Evolutionary conservation across 495 filamentous ascomycete genomes (phyloP), one percentile per base, ranked within the genome.

Genomic region (Achaetomiella virescens): DNA sequence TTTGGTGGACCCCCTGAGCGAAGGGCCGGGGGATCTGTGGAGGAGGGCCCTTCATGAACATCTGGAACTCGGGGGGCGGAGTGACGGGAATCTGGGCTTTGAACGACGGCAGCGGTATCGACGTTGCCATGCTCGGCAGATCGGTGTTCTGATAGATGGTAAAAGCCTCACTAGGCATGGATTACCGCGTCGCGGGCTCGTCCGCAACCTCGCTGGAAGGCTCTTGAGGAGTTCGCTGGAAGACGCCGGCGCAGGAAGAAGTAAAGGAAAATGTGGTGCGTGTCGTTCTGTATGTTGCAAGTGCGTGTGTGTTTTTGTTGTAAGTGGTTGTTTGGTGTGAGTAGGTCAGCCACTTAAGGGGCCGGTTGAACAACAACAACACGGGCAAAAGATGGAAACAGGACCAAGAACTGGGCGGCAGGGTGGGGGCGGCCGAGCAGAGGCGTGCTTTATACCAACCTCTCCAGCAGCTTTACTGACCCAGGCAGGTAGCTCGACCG

Each of bases 11-110:
- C 20, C 42, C 46, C 24, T 27, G 59, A 12, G 37, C 17, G 33
- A 53, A 61, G 11, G 45, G 51, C 25, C 29, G 10, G 12, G 52
- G 25, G 1, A 53, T 38, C 43, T 61, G 40, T 27, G 54, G 45
- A 38, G 51, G 58, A 44, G 43, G 37, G 33, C 53, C 55, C 14
- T 63, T 64, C 53, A 35, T 46, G 41, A 69, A 67, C 55, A 61
- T 54, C 11, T 61, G 61, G 21, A 68, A 57, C 6, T 70, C 67
- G 17, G 67, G 66, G 6, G 66, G 64, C 48, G 64, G 67, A 0
- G 66, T 70, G 27, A 61, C 55, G 6, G 67, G 66, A 2, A 61
- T 60, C 12, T 65, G 66, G 46, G 60, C 29, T 33, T 61, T 60
- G 31, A 63, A 67, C 17, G 27, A 31, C 9, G 61, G 59, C 8